phyloP scores from a whole-genome alignment of 2,329 filamentous ascomycete species.

The Colletotrichum neosansevieriae region DNA sequence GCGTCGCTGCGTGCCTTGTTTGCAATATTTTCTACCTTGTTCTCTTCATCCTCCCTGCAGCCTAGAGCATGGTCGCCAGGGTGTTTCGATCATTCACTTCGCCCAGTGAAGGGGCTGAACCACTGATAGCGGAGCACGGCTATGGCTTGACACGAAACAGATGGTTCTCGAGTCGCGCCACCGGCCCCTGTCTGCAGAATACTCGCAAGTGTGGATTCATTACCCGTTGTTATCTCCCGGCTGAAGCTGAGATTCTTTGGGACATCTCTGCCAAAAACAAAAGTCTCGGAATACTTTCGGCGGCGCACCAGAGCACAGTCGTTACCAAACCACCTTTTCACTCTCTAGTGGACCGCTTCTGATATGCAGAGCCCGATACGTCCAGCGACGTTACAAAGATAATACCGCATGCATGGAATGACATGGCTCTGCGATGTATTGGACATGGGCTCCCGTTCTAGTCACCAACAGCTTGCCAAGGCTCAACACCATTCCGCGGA shows the following conservation, averaged over 20 bases:
- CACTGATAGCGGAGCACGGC: slow-evolving; percentile 26
- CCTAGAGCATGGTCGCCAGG: no score
- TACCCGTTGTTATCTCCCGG: slow-evolving; percentile 28
- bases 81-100: not conserved
- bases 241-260: slow-evolving; percentile 22
- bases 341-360: slow-evolving; percentile 1
- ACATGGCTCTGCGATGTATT: slow-evolving; percentile 1
- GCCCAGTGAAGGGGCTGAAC: slow-evolving; percentile 9
- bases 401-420: not conserved
- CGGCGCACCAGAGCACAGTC: not conserved
- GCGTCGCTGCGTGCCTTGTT: no score
- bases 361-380: not conserved
- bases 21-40: no score
- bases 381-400: not conserved
- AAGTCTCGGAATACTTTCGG: not conserved
- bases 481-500: not conserved
- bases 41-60: no score
- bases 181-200: slow-evolving; percentile 28
- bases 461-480: not conserved
- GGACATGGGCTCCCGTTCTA: not conserved
- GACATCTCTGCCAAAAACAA: slow-evolving; percentile 16
- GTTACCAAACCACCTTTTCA: not conserved
- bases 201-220: slow-evolving; percentile 7
- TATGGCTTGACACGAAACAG: slow-evolving; percentile 14
- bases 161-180: slow-evolving; percentile 28